Evolutionary conservation across 2,329 filamentous ascomycete species (phyloP).

Genomic region (Botrytis medusae): DNA sequence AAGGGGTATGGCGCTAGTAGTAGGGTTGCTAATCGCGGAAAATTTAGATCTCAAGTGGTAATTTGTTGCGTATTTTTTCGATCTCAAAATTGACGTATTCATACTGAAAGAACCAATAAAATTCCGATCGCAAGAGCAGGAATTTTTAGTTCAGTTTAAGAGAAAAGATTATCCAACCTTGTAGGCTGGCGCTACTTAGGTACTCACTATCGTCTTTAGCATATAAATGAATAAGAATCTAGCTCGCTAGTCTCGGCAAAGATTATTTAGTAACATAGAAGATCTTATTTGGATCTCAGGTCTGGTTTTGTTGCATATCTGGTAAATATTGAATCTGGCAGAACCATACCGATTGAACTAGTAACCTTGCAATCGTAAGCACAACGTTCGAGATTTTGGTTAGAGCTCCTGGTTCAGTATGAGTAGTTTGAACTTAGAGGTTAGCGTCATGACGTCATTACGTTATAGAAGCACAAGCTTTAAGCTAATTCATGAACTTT

Average conservation of each 20-base stretch:
- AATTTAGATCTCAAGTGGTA: neutral
- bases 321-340: neutral
- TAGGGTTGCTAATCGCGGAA: fast-evolving
- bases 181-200: neutral
- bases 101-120: neutral
- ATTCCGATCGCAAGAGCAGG: neutral
- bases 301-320: neutral
- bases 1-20: neutral
- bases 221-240: neutral
- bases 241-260: neutral
- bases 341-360: neutral
- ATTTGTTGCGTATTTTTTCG: neutral
- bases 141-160: fast-evolving
- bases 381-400: neutral
- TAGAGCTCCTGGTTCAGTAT: neutral
- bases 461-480: neutral
- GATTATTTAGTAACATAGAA: neutral
- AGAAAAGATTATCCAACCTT: neutral
- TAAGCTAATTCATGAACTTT: neutral
- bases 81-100: neutral
- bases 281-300: too few relatives aligned
- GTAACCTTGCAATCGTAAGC: neutral
- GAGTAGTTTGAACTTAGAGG: neutral
- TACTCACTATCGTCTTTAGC: neutral
- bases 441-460: neutral